A percentile compares a stretch with the other conserved stretches of the same genome.
These are phyloP conservation scores for Nitzschia sp. DNA, from an alignment of 108 stramenopile species.

Conservation along the genomic window DNA sequence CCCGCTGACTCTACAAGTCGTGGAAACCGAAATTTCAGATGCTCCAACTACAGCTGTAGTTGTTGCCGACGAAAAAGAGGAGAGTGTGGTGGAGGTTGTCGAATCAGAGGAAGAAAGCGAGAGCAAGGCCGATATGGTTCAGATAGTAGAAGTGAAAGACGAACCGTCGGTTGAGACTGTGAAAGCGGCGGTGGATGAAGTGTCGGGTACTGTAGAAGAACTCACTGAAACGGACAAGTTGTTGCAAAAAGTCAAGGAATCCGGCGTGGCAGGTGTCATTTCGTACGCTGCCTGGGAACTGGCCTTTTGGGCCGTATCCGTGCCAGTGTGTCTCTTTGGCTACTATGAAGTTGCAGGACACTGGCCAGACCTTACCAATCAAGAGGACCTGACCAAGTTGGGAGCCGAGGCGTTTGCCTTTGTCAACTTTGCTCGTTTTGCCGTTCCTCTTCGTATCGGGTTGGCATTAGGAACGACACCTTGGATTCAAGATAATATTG, in stretches of 20 bases:
- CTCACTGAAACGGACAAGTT: conserved; percentile 51
- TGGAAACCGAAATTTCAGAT: too few species aligned
- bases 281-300: conserved; percentile 82
- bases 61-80: too few species aligned
- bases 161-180: too few species aligned
- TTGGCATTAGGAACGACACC: conserved; percentile 74
- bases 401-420: conserved; percentile 89
- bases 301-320: conserved; percentile 78
- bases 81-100: too few species aligned
- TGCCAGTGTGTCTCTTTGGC: conserved; percentile 74
- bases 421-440: conserved; percentile 88
- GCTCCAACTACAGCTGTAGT: too few species aligned
- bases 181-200: conserved; percentile 23
- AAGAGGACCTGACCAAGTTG: conserved; percentile 72
- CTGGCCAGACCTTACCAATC: conserved; percentile 76
- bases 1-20: too few species aligned
- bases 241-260: conserved; percentile 71
- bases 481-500: conserved; percentile 81
- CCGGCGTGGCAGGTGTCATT: conserved; percentile 74
- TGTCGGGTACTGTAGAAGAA: conserved; percentile 4
- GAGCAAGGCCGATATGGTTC: too few species aligned
- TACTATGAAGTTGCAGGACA: conserved; percentile 74
- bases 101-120: too few species aligned
- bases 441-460: conserved; percentile 86
- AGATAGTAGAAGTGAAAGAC: too few species aligned